phyloP scores from a whole-genome alignment of 306 rosid species.

The Casuarina glauca region DNA sequence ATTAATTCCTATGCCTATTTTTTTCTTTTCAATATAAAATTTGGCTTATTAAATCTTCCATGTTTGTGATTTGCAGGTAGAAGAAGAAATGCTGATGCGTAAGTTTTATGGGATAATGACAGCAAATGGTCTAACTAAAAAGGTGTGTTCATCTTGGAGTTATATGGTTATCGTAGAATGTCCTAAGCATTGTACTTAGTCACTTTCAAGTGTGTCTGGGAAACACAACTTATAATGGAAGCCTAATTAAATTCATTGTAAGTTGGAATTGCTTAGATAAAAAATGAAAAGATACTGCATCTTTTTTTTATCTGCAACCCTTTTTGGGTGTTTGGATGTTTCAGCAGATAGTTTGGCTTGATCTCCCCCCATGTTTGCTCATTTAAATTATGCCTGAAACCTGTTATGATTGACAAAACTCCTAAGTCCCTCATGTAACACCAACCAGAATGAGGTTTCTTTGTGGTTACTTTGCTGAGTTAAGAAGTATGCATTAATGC shows the following conservation, averaged over 20 bases:
- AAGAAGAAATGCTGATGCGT: conserved; percentile 62
- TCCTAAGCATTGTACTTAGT: background rate
- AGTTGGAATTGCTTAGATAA: background rate
- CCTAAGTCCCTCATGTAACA: background rate
- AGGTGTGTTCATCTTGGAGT: conserved; percentile 11
- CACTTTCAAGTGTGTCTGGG: background rate
- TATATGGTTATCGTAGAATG: background rate
- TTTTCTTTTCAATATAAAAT: background rate
- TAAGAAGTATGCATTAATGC: background rate
- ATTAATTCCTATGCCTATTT: background rate
- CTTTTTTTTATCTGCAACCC: background rate
- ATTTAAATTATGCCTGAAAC: background rate
- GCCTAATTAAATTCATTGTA: background rate
- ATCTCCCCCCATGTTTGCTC: background rate
- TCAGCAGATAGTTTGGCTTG: background rate
- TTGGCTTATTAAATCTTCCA: background rate
- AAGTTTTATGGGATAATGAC: conserved; percentile 50
- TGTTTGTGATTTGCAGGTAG: conserved; percentile 41
- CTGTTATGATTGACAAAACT: background rate
- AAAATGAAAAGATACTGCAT: background rate
- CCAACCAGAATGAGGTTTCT: background rate
- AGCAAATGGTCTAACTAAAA: conserved; percentile 38
- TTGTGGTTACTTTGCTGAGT: background rate
- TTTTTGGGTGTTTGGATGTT: background rate
- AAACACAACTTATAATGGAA: background rate